Percentiles rank a stretch among this genome's conserved stretches.
Evolutionary conservation across 2,329 filamentous ascomycete species (phyloP).

Genomic region (Tolypocladium paradoxum): DNA sequence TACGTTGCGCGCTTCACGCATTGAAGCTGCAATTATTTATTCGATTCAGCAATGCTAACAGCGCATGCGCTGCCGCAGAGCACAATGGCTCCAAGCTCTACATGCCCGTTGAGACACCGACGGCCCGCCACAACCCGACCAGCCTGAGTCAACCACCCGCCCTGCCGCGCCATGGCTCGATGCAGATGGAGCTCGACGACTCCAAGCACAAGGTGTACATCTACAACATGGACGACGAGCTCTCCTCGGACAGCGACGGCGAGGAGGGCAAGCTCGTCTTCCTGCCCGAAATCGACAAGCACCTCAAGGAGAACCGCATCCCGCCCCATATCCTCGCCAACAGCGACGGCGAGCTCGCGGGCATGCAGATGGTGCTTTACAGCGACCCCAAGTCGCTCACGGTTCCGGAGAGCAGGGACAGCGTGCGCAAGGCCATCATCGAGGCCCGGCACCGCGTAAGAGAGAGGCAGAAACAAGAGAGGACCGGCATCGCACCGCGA

Average conservation of each 20-base stretch:
- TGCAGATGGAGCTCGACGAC: slow-evolving; percentile 76
- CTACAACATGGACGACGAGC: slow-evolving; percentile 78
- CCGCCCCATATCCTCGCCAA: slow-evolving; percentile 54
- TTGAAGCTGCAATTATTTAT: background rate
- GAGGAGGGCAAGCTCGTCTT: slow-evolving; percentile 59
- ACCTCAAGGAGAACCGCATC: slow-evolving; percentile 60
- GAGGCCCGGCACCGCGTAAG: slow-evolving; percentile 63
- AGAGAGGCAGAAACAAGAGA: slow-evolving; percentile 40
- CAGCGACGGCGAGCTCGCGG: slow-evolving; percentile 41
- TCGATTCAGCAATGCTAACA: background rate
- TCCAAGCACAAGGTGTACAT: slow-evolving; percentile 84
- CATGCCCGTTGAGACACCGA: slow-evolving; percentile 47
- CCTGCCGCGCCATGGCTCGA: slow-evolving; percentile 20
- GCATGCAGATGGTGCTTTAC: slow-evolving; percentile 75
- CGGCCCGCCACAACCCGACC: slow-evolving; percentile 5
- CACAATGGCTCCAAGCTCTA: slow-evolving; percentile 53
- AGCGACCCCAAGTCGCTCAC: slow-evolving; percentile 65
- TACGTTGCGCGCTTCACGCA: slow-evolving; percentile 28
- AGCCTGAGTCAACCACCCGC: background rate
- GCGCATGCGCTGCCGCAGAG: slow-evolving; percentile 29
- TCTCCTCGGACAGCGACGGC: slow-evolving; percentile 41
- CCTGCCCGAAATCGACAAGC: slow-evolving; percentile 76
- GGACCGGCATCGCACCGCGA: slow-evolving; percentile 10
- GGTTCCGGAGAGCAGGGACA: slow-evolving; percentile 63
- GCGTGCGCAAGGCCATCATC: slow-evolving; percentile 71